These are phyloP conservation scores for Gnomoniopsis sp. DNA, from an alignment of 2,329 filamentous ascomycete genomes.

Conservation along the genomic window DNA sequence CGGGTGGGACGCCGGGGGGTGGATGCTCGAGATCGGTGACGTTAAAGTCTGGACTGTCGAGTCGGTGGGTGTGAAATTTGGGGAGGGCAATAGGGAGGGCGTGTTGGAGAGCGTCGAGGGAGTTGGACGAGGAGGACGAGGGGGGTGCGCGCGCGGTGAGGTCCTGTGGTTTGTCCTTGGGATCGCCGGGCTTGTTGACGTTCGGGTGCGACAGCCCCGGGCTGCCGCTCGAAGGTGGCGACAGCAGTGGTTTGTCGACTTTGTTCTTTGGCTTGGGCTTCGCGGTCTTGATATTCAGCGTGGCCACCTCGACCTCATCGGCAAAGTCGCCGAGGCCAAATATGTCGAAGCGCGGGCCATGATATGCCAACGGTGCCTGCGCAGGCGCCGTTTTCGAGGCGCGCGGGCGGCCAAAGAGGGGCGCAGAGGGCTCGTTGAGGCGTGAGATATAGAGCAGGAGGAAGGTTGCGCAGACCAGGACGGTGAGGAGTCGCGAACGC, in stretches of 20 bases:
- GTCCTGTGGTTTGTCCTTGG: neutral
- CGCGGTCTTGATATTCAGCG: conserved; percentile 15
- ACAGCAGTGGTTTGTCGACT: neutral
- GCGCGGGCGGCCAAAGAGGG: neutral
- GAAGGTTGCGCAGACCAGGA: conserved; percentile 7
- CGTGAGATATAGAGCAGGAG: conserved; percentile 10
- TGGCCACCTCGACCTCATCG: conserved; percentile 8
- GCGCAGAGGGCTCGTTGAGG: neutral
- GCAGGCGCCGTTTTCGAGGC: neutral
- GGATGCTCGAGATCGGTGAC: conserved; percentile 4
- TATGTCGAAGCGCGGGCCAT: conserved; percentile 12
- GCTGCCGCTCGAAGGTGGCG: neutral
- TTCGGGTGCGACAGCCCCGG: neutral
- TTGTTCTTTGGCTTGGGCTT: neutral
- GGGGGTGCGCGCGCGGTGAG: neutral
- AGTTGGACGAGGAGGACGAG: neutral
- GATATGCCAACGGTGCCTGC: conserved; percentile 1
- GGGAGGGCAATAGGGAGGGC: conserved; percentile 16
- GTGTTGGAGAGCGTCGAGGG: conserved; percentile 5
- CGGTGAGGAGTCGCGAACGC: conserved; percentile 9
- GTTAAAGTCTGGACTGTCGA: conserved; percentile 13
- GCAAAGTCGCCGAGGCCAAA: conserved; percentile 15
- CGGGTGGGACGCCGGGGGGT: conserved; percentile 9
- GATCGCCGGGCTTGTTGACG: neutral
- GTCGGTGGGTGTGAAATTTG: conserved; percentile 8